Conservation (phyloP, 1,284 basidiomycete genomes). For the Ceratobasidium sp. region DNA sequence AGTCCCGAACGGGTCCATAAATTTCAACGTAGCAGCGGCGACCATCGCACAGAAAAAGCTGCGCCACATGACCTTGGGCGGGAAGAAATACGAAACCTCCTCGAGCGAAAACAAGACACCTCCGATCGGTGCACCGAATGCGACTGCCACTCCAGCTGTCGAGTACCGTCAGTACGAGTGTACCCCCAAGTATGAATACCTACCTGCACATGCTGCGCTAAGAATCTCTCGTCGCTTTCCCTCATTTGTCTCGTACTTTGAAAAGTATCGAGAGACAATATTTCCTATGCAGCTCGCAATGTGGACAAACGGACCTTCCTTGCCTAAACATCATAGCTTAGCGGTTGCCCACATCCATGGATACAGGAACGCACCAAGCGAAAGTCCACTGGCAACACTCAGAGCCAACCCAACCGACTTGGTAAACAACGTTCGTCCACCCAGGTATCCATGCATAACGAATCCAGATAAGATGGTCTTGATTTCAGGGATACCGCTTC, state of each 20-base stretch:
- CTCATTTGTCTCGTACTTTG: constrained; percentile 93
- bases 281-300: constrained; percentile 96
- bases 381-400: constrained; percentile 89
- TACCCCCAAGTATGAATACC: too few relatives aligned
- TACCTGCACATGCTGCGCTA: constrained; percentile 82
- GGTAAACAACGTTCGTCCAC: constrained; percentile 87
- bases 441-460: constrained; percentile 97
- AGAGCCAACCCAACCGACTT: constrained; percentile 90
- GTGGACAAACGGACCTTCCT: constrained; percentile 97
- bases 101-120: constrained; percentile 92
- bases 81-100: constrained; percentile 96
- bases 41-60: constrained; percentile 96
- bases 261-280: constrained; percentile 86
- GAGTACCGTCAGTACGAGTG: too few relatives aligned
- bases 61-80: constrained; percentile 93
- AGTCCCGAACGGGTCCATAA: constrained; percentile 88
- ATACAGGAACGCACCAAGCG: constrained; percentile 63
- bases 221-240: constrained; percentile 92
- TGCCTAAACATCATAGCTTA: constrained; percentile 55
- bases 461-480: constrained; percentile 98
- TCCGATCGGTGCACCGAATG: constrained; percentile 91
- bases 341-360: background rate
- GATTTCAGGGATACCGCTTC: constrained; percentile 95
- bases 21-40: constrained; percentile 85
- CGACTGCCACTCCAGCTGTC: constrained; percentile 85